These are phyloP conservation scores for Punctularia strigosozonata DNA, from an alignment of 768 basidiomycete genomes.

Conservation along the genomic window DNA sequence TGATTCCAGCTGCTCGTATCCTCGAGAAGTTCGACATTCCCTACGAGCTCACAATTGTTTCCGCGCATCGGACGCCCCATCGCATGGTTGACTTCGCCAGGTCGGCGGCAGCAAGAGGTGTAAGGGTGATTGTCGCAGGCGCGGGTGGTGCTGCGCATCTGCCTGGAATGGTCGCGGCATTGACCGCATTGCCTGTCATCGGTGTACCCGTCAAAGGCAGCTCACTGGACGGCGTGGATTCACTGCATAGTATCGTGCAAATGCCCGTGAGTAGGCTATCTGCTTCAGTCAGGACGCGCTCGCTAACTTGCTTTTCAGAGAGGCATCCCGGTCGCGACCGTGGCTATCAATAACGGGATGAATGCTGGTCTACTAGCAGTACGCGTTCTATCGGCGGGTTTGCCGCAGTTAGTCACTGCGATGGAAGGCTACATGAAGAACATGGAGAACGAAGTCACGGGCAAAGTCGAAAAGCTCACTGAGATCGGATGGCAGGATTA, in stretches of 20 bases:
- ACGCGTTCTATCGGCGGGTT: slow-evolving; percentile 72
- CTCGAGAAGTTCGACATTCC: slow-evolving; percentile 76
- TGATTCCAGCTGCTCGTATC: slow-evolving; percentile 80
- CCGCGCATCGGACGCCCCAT: slow-evolving; percentile 91
- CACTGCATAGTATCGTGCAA: slow-evolving; percentile 95
- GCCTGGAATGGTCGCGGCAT: slow-evolving; percentile 95
- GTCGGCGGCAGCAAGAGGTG: slow-evolving; percentile 52
- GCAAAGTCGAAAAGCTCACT: slow-evolving; percentile 65
- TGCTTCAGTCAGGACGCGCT: slow-evolving; percentile 1
- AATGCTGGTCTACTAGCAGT: slow-evolving; percentile 91
- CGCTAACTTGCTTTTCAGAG: slow-evolving; percentile 36
- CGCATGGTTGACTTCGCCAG: slow-evolving; percentile 75
- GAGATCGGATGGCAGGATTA: slow-evolving; percentile 84
- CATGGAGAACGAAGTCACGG: slow-evolving; percentile 66
- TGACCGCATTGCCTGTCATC: slow-evolving; percentile 86
- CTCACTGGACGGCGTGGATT: slow-evolving; percentile 89
- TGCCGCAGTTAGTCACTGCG: slow-evolving; percentile 46
- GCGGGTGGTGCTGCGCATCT: slow-evolving; percentile 98
- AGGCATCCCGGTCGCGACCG: slow-evolving; percentile 94
- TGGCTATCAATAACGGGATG: slow-evolving; percentile 90
- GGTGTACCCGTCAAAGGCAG: slow-evolving; percentile 97
- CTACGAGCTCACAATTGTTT: slow-evolving; percentile 92
- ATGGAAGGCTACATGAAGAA: slow-evolving; percentile 67
- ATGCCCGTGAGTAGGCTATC: slow-evolving; percentile 64
- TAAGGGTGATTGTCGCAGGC: slow-evolving; percentile 79